Evolutionary conservation across 1,284 basidiomycete species (phyloP), one percentile per base, ranked within the genome.

Genomic region (Schizophyllum amplum): DNA sequence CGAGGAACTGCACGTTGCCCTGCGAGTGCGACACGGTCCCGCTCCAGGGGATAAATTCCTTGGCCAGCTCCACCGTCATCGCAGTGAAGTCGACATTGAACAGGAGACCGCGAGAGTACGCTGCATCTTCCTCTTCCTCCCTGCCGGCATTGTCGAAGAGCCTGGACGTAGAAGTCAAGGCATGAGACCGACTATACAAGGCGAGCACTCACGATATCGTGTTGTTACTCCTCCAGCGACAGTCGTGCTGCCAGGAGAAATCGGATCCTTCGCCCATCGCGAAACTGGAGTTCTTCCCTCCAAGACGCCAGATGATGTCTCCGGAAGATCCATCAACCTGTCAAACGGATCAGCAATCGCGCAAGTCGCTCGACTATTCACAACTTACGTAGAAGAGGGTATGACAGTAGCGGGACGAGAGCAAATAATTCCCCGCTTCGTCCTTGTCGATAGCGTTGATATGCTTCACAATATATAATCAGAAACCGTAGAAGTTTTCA

Each of bases 221-320:
- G 11, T 53, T 51, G 42, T 25, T 53, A 21, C 23, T 49, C 9
- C 55, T 59, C 56, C 59, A 57, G 9, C 60, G 53, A 4, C 54
- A 59, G 25, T 64, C 57, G 54, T 64, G 62, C 58, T 64, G 62
- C 58, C 61, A 62, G 21, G 54, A 46, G 54, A 64, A 62, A 21
- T 57, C 24, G 0, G 58, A 51, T 6, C 59, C 56, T 47, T 55
- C 56, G 5, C 54, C 55, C 4, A 54, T 15, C 9, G 59, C 59
- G 27, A 63, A 64, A 51, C 55, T 53, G 0, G 58, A 60, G n/a
- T 33, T 52, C 42, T 60, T 64, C 1, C 62, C 62, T 33, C 62
- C 62, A 24, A 64, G 60, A 15, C 61, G 61, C 62, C 62, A 64
- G 4, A 62, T 7, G 48, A 64, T 59, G 5, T 59, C 52, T 11